A percentile compares a stretch with the other conserved stretches of the same genome.
These are phyloP conservation scores for Sistotremastrum suecicum DNA, from an alignment of 768 basidiomycete genomes.

Conservation along the genomic window DNA sequence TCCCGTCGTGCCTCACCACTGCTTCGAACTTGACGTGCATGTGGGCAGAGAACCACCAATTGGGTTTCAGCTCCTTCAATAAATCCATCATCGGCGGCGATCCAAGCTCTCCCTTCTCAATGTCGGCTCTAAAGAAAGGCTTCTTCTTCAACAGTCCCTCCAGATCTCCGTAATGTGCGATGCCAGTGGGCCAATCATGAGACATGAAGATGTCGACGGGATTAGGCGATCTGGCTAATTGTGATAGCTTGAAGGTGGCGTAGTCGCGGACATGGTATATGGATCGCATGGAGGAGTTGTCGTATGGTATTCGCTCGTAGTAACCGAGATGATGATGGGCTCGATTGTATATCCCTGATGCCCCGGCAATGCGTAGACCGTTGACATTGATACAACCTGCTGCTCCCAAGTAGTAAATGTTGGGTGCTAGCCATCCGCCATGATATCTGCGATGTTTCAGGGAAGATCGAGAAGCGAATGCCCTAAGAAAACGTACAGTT, in stretches of 20 bases:
- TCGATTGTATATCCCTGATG: slow-evolving; percentile 81
- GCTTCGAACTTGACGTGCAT: slow-evolving; percentile 83
- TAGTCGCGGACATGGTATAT: slow-evolving; percentile 88
- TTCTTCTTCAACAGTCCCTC: slow-evolving; percentile 54
- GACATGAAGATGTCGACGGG: slow-evolving; percentile 62
- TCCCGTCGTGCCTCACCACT: slow-evolving; percentile 27
- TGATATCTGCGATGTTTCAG: slow-evolving; percentile 48
- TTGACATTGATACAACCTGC: slow-evolving; percentile 83
- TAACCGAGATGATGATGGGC: slow-evolving; percentile 67
- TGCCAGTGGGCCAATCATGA: slow-evolving; percentile 89
- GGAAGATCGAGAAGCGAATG: too few species aligned
- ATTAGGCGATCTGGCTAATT: slow-evolving; percentile 27
- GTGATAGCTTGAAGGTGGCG: slow-evolving; percentile 63
- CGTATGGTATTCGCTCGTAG: slow-evolving; percentile 74
- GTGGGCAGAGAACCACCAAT: slow-evolving; percentile 91
- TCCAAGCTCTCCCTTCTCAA: slow-evolving; percentile 54
- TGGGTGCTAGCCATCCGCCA: slow-evolving; percentile 92
- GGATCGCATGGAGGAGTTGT: slow-evolving; percentile 54
- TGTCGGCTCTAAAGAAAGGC: slow-evolving; percentile 61
- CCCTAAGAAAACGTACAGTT: slow-evolving; percentile 44
- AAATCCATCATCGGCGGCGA: slow-evolving; percentile 79
- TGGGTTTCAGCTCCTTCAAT: slow-evolving; percentile 53
- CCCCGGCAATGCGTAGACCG: slow-evolving; percentile 78
- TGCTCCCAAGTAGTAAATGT: slow-evolving; percentile 91
- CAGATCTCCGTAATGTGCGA: slow-evolving; percentile 71